A percentile compares a stretch with the other conserved stretches of the same genome.
phyloP scores from a whole-genome alignment of 208 protist genomes.

The Trypanosoma congolense region DNA sequence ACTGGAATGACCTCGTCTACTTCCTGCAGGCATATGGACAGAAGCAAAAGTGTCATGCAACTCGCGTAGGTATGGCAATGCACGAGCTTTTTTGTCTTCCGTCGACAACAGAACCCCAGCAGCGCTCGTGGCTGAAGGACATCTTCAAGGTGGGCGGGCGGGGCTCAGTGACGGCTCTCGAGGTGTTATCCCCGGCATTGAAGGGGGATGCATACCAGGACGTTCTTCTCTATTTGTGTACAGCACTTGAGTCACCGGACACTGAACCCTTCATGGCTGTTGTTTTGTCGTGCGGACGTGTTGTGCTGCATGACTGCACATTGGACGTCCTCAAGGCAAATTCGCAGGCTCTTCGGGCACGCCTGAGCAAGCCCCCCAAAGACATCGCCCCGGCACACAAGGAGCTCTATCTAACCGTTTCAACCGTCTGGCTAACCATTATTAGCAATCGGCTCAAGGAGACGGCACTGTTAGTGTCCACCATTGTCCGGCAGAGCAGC shows the following conservation, averaged over 20 bases:
- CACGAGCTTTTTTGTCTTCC: conserved; percentile 46
- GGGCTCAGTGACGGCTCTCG: conserved; percentile 48
- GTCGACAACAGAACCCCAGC: conserved; percentile 40
- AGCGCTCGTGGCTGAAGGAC: conserved; percentile 59
- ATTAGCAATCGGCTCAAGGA: conserved; percentile 86
- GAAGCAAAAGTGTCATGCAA: conserved; percentile 44
- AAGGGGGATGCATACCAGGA: conserved; percentile 38
- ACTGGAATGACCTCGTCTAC: conserved; percentile 83
- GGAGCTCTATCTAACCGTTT: conserved; percentile 84
- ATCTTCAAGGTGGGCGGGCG: conserved; percentile 54
- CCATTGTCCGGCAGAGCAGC: conserved; percentile 86
- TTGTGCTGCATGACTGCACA: conserved; percentile 54
- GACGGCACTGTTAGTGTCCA: conserved; percentile 65
- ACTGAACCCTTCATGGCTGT: conserved; percentile 65
- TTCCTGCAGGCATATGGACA: conserved; percentile 66
- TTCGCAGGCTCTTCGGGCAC: conserved; percentile 58
- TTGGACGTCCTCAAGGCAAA: conserved; percentile 51
- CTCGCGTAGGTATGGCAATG: conserved; percentile 58
- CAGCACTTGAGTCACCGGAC: conserved; percentile 51
- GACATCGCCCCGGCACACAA: conserved; percentile 67
- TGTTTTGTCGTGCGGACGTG: conserved; percentile 64
- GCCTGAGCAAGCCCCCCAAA: conserved; percentile 79
- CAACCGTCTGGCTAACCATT: conserved; percentile 86
- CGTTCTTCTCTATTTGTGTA: conserved; percentile 71
- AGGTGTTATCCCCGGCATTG: conserved; percentile 60